A percentile compares a stretch with the other conserved stretches of the same genome.
phyloP scores from a whole-genome alignment of 2,329 filamentous ascomycete species.

The Fusarium marasasianum region DNA sequence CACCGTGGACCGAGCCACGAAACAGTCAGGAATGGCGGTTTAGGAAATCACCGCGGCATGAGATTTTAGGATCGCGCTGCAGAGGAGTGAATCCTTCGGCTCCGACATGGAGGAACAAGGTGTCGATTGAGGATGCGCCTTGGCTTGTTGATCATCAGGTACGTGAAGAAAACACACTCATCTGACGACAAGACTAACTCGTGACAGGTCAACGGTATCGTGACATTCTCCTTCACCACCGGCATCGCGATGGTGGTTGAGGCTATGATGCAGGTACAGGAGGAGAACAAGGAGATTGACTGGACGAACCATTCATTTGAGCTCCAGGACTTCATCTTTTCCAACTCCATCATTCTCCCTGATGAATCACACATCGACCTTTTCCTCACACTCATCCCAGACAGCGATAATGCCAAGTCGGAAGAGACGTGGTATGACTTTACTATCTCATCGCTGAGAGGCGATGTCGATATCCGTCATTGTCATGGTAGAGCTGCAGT shows the following conservation, averaged over 20 bases:
- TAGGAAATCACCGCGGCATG: constrained; percentile 33
- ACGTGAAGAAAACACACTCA: background rate
- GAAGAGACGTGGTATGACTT: constrained; percentile 37
- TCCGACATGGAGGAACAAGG: constrained; percentile 39
- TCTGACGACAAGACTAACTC: background rate
- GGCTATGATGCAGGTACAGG: constrained; percentile 38
- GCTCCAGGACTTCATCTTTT: constrained; percentile 38
- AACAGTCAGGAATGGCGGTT: constrained; percentile 40
- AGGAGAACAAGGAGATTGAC: constrained; percentile 33
- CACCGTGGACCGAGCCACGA: constrained; percentile 34
- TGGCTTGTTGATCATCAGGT: constrained; percentile 41
- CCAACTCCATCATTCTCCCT: constrained; percentile 39
- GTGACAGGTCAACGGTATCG: constrained; percentile 35
- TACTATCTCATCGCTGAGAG: constrained; percentile 38
- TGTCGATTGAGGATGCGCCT: constrained; percentile 38
- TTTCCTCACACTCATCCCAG: constrained; percentile 34
- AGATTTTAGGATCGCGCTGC: constrained; percentile 37
- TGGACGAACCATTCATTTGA: constrained; percentile 33
- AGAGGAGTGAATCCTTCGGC: constrained; percentile 39
- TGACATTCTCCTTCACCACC: constrained; percentile 37
- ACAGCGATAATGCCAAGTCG: constrained; percentile 25
- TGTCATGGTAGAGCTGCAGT: constrained; percentile 31
- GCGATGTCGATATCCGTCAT: constrained; percentile 38
- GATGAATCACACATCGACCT: constrained; percentile 33
- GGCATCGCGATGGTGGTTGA: constrained; percentile 39